These are phyloP conservation scores for Cercospora janseana DNA, from an alignment of 2,329 filamentous ascomycete species.

Conservation along the genomic window DNA sequence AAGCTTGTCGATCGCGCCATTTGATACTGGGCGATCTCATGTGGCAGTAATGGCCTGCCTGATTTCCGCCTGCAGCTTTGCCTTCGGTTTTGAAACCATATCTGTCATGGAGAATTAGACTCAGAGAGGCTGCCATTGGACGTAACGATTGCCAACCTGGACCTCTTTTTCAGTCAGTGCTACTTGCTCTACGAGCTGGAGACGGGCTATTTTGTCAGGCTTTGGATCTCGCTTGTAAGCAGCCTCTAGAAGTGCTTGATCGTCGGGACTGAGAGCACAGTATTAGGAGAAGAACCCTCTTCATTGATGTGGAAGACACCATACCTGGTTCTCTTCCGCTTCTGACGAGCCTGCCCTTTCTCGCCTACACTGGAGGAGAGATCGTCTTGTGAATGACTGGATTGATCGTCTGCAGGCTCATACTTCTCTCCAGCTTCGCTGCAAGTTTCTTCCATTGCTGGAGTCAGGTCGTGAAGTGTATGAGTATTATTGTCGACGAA, in stretches of 20 bases:
- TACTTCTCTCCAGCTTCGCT: slow-evolving; percentile 1
- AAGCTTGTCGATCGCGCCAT: slow-evolving; percentile 26
- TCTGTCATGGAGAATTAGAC: slow-evolving; percentile 54
- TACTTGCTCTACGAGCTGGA: slow-evolving; percentile 79
- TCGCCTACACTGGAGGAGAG: slow-evolving; percentile 55
- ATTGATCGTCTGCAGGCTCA: not conserved
- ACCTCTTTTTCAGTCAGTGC: slow-evolving; percentile 93
- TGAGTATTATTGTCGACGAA: slow-evolving; percentile 4
- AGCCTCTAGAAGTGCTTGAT: slow-evolving; percentile 82
- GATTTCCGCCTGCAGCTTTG: slow-evolving; percentile 91
- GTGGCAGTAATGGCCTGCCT: slow-evolving; percentile 68
- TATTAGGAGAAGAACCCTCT: not conserved
- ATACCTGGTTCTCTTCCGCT: slow-evolving; percentile 61
- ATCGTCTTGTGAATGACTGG: slow-evolving; percentile 8
- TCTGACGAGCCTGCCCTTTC: slow-evolving; percentile 59
- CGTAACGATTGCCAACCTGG: slow-evolving; percentile 62
- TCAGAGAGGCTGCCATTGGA: not conserved
- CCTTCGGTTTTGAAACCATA: slow-evolving; percentile 95
- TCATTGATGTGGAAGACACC: slow-evolving; percentile 12
- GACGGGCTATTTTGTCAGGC: slow-evolving; percentile 83
- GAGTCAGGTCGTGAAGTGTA: not conserved
- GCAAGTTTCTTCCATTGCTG: slow-evolving; percentile 5
- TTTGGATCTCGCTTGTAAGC: slow-evolving; percentile 84
- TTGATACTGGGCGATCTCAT: slow-evolving; percentile 61
- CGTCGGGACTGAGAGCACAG: slow-evolving; percentile 64